These are phyloP conservation scores for Dendrostoma leiphaemia DNA, from an alignment of 2,329 filamentous ascomycete genomes.

Conservation along the genomic window DNA sequence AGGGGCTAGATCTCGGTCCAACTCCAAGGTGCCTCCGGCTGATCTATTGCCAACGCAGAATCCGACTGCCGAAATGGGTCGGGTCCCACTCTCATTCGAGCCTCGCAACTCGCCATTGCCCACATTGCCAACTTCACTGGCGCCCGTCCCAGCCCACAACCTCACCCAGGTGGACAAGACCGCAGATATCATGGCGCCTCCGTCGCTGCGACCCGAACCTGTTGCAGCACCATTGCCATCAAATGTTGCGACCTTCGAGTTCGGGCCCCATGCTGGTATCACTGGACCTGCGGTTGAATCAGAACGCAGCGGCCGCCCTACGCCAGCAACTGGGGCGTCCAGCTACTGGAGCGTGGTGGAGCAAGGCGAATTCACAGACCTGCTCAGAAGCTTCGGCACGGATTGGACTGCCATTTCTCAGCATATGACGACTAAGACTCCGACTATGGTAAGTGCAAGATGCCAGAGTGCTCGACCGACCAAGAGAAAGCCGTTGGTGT, in stretches of 20 bases:
- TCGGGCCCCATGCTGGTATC: slow-evolving; percentile 36
- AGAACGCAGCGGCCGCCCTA: slow-evolving; percentile 43
- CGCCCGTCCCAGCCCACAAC: slow-evolving; percentile 26
- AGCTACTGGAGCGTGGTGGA: slow-evolving; percentile 90
- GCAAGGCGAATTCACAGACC: slow-evolving; percentile 70
- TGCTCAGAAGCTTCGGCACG: slow-evolving; percentile 73
- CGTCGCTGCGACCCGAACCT: slow-evolving; percentile 55
- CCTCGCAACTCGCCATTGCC: slow-evolving; percentile 27
- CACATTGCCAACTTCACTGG: slow-evolving; percentile 42
- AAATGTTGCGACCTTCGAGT: slow-evolving; percentile 49
- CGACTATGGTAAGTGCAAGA: slow-evolving; percentile 66
- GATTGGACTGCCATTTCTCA: slow-evolving; percentile 74
- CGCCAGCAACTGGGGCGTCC: slow-evolving; percentile 57
- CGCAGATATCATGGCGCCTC: slow-evolving; percentile 54
- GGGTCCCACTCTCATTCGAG: slow-evolving; percentile 17
- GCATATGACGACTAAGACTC: slow-evolving; percentile 81
- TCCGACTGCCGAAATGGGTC: slow-evolving; percentile 31
- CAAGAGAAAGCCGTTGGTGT: background rate
- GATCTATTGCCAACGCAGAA: slow-evolving; percentile 37
- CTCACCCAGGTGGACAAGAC: slow-evolving; percentile 14
- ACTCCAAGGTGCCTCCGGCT: slow-evolving; percentile 46
- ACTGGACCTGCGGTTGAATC: slow-evolving; percentile 20
- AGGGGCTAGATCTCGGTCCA: slow-evolving; percentile 51
- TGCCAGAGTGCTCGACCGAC: background rate
- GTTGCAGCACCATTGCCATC: slow-evolving; percentile 46